Evolutionary conservation across 2,329 filamentous ascomycete genomes (phyloP).

Genomic region (Colletotrichum melonis): DNA sequence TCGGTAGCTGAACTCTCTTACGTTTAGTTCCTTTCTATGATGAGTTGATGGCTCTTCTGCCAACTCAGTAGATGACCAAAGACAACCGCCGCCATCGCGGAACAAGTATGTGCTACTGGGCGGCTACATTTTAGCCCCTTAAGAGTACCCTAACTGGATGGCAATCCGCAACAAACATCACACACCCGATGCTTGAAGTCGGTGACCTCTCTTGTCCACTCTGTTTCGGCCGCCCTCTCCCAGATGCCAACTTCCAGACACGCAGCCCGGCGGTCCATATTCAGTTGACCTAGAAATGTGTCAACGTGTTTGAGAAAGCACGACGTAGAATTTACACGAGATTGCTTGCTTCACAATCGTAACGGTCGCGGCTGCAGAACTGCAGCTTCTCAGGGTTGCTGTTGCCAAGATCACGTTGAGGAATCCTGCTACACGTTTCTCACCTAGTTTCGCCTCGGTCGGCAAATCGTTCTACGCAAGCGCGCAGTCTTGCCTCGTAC

Average conservation of each 20-base stretch:
- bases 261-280: too few relatives aligned
- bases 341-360: not conserved
- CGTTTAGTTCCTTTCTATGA: not conserved
- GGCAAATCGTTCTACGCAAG: not conserved
- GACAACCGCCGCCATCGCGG: not conserved
- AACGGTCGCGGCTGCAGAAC: too few relatives aligned
- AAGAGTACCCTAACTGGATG: not conserved
- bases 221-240: not conserved
- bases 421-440: not conserved
- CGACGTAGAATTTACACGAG: not conserved
- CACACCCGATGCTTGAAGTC: constrained; percentile 1
- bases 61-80: not conserved
- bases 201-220: not conserved
- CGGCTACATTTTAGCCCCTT: not conserved
- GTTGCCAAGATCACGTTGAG: not conserved
- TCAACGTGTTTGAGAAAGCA: not conserved
- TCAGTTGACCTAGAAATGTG: not conserved
- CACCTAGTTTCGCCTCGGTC: not conserved
- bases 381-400: not conserved
- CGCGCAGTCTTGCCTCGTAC: not conserved
- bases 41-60: not conserved
- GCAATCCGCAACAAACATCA: constrained; percentile 10
- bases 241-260: not conserved
- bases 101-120: not conserved
- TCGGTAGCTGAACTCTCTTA: not conserved